Evolutionary conservation across 495 filamentous ascomycete species (phyloP).

Genomic region (Gamarada debralockiae): DNA sequence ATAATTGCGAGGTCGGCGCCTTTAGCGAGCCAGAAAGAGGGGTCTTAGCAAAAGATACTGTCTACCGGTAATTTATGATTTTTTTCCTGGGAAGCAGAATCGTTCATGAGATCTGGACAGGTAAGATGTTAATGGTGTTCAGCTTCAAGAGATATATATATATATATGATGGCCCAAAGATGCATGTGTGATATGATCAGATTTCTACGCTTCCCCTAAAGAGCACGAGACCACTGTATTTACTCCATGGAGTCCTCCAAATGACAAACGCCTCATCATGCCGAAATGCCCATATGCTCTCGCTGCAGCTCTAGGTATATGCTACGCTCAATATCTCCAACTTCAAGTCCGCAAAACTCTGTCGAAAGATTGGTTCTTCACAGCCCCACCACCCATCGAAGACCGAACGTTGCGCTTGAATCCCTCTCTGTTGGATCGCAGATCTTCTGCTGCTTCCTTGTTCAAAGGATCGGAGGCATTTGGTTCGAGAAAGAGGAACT

Average conservation of each 20-base stretch:
- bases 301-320: slow-evolving; percentile 17
- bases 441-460: slow-evolving; percentile 93
- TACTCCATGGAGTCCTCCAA: slow-evolving; percentile 7
- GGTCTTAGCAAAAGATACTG: neutral
- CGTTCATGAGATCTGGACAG: too few relatives aligned
- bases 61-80: neutral
- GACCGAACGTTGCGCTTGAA: slow-evolving; percentile 89
- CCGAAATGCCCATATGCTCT: slow-evolving; percentile 17
- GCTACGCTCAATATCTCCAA: slow-evolving; percentile 3
- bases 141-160: too few relatives aligned
- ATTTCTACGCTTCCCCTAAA: slow-evolving; percentile 10
- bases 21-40: neutral
- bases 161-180: neutral
- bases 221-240: slow-evolving; percentile 24
- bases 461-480: slow-evolving; percentile 97
- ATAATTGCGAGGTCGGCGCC: neutral
- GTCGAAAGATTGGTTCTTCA: slow-evolving; percentile 71
- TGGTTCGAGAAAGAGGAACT: slow-evolving; percentile 97
- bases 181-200: neutral
- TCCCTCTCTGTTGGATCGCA: slow-evolving; percentile 73
- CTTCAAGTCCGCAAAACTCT: slow-evolving; percentile 52
- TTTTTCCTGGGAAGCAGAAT: neutral
- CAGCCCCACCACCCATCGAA: slow-evolving; percentile 77
- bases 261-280: slow-evolving; percentile 23
- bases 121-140: too few relatives aligned